phyloP scores from a whole-genome alignment of 148 eudicot genomes.

The Fagopyrum tataricum region DNA sequence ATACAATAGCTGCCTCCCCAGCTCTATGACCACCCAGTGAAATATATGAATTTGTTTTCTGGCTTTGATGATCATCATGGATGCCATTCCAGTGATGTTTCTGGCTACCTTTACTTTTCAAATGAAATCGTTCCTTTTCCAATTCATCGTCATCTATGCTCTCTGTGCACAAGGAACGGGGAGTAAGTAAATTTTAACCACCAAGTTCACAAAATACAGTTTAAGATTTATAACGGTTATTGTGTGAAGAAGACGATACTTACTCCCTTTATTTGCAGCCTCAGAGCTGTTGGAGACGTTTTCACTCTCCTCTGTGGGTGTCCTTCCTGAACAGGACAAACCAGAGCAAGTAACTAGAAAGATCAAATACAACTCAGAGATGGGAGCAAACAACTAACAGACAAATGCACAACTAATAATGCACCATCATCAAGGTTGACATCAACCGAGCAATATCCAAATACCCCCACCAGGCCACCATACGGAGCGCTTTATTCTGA shows the following conservation, averaged over 20 bases:
- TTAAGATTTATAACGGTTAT: background rate
- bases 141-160: background rate
- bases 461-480: no score
- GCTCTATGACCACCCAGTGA: conserved; percentile 78
- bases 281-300: conserved; percentile 21
- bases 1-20: conserved; percentile 86
- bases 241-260: background rate
- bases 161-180: background rate
- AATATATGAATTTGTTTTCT: conserved; percentile 55
- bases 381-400: no score
- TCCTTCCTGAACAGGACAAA: background rate
- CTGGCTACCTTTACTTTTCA: background rate
- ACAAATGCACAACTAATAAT: no score
- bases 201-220: background rate
- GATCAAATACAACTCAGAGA: no score
- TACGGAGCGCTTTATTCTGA: no score
- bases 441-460: no score
- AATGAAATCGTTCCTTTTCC: background rate
- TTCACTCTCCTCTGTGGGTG: conserved; percentile 11
- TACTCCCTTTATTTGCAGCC: conserved; percentile 12
- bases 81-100: conserved; percentile 31
- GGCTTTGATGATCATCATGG: conserved; percentile 32
- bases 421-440: no score
- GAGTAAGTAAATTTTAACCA: background rate
- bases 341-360: background rate